These are phyloP conservation scores for Coniophora puteana DNA, from an alignment of 1,284 basidiomycete genomes.

Conservation along the genomic window DNA sequence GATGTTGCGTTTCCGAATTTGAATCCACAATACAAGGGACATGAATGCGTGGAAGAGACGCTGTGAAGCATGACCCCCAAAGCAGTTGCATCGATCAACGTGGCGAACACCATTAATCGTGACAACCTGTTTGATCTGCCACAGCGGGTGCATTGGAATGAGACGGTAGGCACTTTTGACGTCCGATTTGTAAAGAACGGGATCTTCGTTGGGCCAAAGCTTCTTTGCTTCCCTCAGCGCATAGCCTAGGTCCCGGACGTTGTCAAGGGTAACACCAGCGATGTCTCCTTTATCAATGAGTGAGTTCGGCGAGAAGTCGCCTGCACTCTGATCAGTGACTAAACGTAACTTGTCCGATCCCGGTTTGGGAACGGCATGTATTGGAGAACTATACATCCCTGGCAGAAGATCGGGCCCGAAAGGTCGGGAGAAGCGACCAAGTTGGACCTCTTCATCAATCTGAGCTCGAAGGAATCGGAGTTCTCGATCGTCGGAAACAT, in stretches of 20 bases:
- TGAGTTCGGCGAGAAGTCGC: slow-evolving; percentile 26
- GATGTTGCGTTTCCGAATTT: slow-evolving; percentile 3
- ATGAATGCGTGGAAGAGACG: slow-evolving; percentile 27
- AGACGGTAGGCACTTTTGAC: slow-evolving; percentile 31
- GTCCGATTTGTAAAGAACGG: slow-evolving; percentile 34
- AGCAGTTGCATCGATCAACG: slow-evolving; percentile 30
- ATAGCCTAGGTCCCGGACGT: slow-evolving; percentile 9
- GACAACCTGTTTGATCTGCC: slow-evolving; percentile 39
- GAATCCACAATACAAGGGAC: slow-evolving; percentile 31
- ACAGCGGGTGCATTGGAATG: slow-evolving; percentile 32
- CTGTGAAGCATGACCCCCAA: slow-evolving; percentile 24
- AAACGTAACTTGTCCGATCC: slow-evolving; percentile 25
- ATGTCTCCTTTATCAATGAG: slow-evolving; percentile 22
- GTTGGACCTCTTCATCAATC: too few relatives aligned
- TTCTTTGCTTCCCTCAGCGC: neutral
- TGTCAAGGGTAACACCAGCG: slow-evolving; percentile 15
- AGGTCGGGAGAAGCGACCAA: too few relatives aligned
- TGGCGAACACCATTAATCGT: slow-evolving; percentile 19
- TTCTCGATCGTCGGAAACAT: too few relatives aligned
- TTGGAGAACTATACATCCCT: slow-evolving; percentile 34
- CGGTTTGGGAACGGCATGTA: slow-evolving; percentile 32
- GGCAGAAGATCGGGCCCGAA: slow-evolving; percentile 31
- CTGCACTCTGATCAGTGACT: slow-evolving; percentile 31
- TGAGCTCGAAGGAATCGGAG: too few relatives aligned
- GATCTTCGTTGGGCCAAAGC: neutral